A percentile compares a stretch with the other conserved stretches of the same genome.
phyloP scores from a whole-genome alignment of 495 filamentous ascomycete genomes.

The Penicillium riverlandense region DNA sequence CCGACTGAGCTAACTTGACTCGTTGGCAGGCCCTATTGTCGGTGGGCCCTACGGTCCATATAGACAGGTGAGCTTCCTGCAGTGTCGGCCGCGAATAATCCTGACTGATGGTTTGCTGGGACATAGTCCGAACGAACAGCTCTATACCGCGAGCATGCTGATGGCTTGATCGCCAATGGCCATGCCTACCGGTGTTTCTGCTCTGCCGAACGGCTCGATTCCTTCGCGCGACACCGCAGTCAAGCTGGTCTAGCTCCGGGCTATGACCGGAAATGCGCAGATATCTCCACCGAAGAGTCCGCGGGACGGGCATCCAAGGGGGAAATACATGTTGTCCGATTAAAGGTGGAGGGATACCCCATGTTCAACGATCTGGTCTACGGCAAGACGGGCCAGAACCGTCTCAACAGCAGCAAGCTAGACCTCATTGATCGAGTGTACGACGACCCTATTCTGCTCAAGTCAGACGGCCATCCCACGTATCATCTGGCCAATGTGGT shows the following conservation, averaged over 20 bases:
- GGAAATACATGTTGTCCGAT: conserved; percentile 70
- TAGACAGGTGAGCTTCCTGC: conserved; percentile 53
- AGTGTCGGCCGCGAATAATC: not conserved
- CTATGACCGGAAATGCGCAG: conserved; percentile 72
- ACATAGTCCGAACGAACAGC: conserved; percentile 68
- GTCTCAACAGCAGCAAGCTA: conserved; percentile 32
- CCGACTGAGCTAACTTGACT: conserved; percentile 1
- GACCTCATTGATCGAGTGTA: conserved; percentile 43
- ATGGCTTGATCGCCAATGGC: conserved; percentile 59
- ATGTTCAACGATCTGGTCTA: conserved; percentile 72
- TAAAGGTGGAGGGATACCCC: conserved; percentile 56
- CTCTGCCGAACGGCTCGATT: conserved; percentile 58
- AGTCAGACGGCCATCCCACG: conserved; percentile 85
- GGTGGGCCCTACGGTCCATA: conserved; percentile 81
- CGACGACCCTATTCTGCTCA: conserved; percentile 79
- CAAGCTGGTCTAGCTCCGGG: conserved; percentile 53
- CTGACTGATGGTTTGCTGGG: conserved; percentile 1
- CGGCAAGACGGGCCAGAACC: conserved; percentile 48
- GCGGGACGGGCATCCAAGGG: conserved; percentile 57
- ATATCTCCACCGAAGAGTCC: conserved; percentile 59
- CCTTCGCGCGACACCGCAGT: conserved; percentile 52
- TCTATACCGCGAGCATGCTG: conserved; percentile 66
- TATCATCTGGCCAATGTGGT: conserved; percentile 97
- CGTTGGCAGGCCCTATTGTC: conserved; percentile 59
- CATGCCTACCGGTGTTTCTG: conserved; percentile 94